Evolutionary conservation across 768 basidiomycete genomes (phyloP).

Genomic region (Suillus paluster): DNA sequence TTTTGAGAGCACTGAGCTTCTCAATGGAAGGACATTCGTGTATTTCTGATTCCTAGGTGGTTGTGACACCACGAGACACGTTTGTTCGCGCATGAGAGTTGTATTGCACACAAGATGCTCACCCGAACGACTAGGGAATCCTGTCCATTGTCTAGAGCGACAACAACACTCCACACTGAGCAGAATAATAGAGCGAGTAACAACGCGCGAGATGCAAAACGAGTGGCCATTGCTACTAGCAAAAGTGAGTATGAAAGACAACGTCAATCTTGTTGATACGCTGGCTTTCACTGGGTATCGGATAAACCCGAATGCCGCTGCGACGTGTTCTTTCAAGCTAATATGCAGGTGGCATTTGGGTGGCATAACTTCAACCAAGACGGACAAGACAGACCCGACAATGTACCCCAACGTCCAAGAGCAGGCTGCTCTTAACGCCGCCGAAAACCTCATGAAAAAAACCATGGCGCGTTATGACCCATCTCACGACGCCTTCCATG

Average conservation of each 20-base stretch:
- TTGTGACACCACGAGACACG: slow-evolving; percentile 10
- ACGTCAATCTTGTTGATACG: slow-evolving; percentile 5
- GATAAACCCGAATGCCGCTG: slow-evolving; percentile 29
- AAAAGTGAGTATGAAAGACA: slow-evolving; percentile 4
- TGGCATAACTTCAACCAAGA: background rate
- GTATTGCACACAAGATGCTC: slow-evolving; percentile 19
- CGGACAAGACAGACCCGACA: background rate
- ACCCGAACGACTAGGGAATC: slow-evolving; percentile 35
- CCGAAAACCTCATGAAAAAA: slow-evolving; percentile 71
- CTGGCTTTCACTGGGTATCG: slow-evolving; percentile 6
- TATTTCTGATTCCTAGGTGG: slow-evolving; percentile 47
- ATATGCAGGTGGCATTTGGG: background rate
- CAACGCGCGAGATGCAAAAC: slow-evolving; percentile 27
- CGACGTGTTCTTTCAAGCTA: background rate
- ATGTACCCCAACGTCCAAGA: slow-evolving; percentile 63
- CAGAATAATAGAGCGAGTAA: slow-evolving; percentile 50
- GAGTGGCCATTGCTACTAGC: slow-evolving; percentile 23
- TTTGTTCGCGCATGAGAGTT: slow-evolving; percentile 12
- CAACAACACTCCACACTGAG: slow-evolving; percentile 25
- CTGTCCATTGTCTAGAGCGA: slow-evolving; percentile 23
- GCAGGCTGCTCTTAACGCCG: slow-evolving; percentile 53
- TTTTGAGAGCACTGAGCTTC: slow-evolving; percentile 62
- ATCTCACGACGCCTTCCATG: slow-evolving; percentile 81
- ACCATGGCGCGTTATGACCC: slow-evolving; percentile 81
- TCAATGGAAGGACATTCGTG: slow-evolving; percentile 45